Base-by-base conservation (phyloP, 331 rosid species). In the Stylosanthes scabra region DNA sequence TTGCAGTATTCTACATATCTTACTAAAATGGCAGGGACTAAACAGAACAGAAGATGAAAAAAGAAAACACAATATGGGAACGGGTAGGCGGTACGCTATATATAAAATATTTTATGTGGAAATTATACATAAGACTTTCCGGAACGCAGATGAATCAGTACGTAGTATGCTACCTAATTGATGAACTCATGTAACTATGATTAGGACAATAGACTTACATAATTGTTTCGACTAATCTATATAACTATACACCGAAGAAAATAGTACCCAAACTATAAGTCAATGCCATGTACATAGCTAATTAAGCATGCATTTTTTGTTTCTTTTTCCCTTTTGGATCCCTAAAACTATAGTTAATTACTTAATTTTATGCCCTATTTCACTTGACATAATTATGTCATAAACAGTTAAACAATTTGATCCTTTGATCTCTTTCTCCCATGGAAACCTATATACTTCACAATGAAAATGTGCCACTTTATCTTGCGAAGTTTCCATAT, bases 261-360 rank as follows among this genome's bases (percentile, higher is more conserved):
- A 68, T 16, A 72, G 39, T 20, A 52, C 71, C 57, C 51, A 59
- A 50, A 66, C 70, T 51, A 60, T 58, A 8, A 11, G 11, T 39
- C 78, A 63, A 63, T 54, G 34, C 58, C 29, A 68, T 13, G 13
- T 37, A 29, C 28, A 68, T 29, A 52, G 54, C 29, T 9, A 12
- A 52, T 52, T 14, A 70, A 52, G 51, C 34, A 63, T 57, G 27
- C 14, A 66, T 52, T 16, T 52, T 61, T 13, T 58, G 20, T 47
- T 5, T 0, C 5, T 47, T 47, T 34, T 34, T 6, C 39, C 39
- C 39, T 3, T 3, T 3, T 34, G 39, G 4, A 45, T 9, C 13
- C 49, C 49, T 10, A 45, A 45, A 45, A 45, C 49, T 45, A 45
- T 9, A 45, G 49, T 45, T 11, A 45, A 45, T 47, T 9, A 45